Conservation (phyloP, 176 grass and related monocot genomes). For the Elaeis guineensis region DNA sequence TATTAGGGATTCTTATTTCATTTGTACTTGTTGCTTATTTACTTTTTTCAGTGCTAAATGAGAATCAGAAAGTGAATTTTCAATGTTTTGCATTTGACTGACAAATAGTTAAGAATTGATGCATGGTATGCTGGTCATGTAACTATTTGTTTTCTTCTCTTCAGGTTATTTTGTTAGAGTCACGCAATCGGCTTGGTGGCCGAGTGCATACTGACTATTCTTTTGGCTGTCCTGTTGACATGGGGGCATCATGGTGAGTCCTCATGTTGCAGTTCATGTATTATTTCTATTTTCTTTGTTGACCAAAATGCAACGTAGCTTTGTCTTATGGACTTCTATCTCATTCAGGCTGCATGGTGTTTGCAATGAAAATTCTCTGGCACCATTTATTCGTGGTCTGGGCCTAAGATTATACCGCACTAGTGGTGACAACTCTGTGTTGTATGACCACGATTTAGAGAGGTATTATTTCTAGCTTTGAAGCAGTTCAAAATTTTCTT, state of each 20-base stretch:
- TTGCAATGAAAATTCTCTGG: constrained; percentile 96
- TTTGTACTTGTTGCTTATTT: too few species aligned
- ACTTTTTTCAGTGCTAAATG: too few species aligned
- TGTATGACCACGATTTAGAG: constrained; percentile 97
- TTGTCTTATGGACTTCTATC: constrained; percentile 22
- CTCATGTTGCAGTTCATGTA: constrained; percentile 10
- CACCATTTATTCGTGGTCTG: constrained; percentile 84
- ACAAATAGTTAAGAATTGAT: too few species aligned
- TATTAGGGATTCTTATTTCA: too few species aligned
- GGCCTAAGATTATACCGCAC: constrained; percentile 92
- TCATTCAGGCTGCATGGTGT: constrained; percentile 91
- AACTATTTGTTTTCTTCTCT: background rate
- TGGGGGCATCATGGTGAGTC: constrained; percentile 95
- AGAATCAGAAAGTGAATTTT: too few species aligned
- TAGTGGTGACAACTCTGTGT: constrained; percentile 92
- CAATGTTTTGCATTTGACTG: too few species aligned
- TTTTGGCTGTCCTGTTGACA: constrained; percentile 94
- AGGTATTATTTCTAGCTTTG: constrained; percentile 38
- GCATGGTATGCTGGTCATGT: background rate
- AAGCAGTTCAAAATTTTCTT: too few species aligned
- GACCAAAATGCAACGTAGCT: constrained; percentile 8
- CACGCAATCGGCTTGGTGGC: constrained; percentile 69
- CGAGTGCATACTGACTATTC: constrained; percentile 94
- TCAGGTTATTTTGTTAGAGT: constrained; percentile 85
- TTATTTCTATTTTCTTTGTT: constrained; percentile 17